Percentiles rank a stretch among this genome's conserved stretches.
These are phyloP conservation scores for Cryptococcus sp. DNA, from an alignment of 1,284 basidiomycete species.

Conservation along the genomic window DNA sequence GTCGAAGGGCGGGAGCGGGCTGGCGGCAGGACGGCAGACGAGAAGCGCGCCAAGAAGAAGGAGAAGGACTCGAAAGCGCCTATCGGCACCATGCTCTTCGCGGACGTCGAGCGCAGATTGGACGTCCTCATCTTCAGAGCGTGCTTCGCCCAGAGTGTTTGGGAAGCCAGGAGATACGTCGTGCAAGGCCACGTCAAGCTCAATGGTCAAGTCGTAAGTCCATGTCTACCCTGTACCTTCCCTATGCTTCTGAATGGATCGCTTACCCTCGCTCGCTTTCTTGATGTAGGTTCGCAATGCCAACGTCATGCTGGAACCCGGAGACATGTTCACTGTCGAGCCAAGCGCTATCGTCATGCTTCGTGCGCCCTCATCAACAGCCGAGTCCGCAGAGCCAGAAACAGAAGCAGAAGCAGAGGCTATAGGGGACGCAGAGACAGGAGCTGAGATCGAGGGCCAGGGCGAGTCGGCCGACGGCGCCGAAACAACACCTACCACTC, in stretches of 20 bases:
- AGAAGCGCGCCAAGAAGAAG: slow-evolving; percentile 59
- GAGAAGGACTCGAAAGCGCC: slow-evolving; percentile 64
- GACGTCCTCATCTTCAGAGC: slow-evolving; percentile 90
- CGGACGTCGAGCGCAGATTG: slow-evolving; percentile 88
- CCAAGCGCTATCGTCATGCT: slow-evolving; percentile 79
- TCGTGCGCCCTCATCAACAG: slow-evolving; percentile 18
- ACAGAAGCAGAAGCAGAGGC: slow-evolving; percentile 13
- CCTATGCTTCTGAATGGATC: too few species aligned
- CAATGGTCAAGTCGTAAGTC: slow-evolving; percentile 83
- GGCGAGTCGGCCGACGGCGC: slow-evolving; percentile 14
- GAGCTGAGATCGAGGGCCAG: slow-evolving; percentile 12
- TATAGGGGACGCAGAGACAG: slow-evolving; percentile 12
- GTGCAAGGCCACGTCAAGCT: slow-evolving; percentile 84
- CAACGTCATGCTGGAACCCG: slow-evolving; percentile 87
- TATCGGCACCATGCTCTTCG: slow-evolving; percentile 87
- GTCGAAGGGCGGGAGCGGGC: slow-evolving; percentile 55
- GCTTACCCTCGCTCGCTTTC: neutral
- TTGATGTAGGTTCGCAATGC: slow-evolving; percentile 70
- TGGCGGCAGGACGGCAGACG: slow-evolving; percentile 44
- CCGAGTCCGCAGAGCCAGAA: slow-evolving; percentile 26
- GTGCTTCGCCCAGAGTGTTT: slow-evolving; percentile 88
- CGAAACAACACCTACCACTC: slow-evolving; percentile 27
- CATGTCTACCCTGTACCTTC: neutral
- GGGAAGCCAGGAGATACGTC: slow-evolving; percentile 82
- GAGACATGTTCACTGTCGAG: slow-evolving; percentile 90